Evolutionary conservation across 495 filamentous ascomycete genomes (phyloP).

Genomic region (Penicillium subrubescens): DNA sequence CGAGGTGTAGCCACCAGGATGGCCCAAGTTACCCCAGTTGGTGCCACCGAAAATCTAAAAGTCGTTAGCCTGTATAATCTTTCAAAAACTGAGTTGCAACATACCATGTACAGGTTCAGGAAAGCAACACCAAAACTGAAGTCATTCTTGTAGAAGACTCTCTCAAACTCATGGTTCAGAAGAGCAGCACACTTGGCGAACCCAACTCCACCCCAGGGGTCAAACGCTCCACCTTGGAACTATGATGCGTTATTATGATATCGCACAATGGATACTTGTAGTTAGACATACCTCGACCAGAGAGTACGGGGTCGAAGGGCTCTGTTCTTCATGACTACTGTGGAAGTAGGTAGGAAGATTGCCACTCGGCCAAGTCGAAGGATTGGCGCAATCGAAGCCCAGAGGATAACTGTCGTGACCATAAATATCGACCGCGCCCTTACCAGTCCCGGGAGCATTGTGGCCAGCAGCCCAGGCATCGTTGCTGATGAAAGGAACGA

Average conservation of each 20-base stretch:
- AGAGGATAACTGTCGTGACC: slow-evolving; percentile 76
- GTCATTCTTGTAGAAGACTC: slow-evolving; percentile 82
- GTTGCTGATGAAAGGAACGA: slow-evolving; percentile 77
- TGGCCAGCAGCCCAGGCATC: slow-evolving; percentile 62
- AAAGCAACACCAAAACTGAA: slow-evolving; percentile 63
- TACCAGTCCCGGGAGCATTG: slow-evolving; percentile 65
- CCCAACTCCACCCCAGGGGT: slow-evolving; percentile 73
- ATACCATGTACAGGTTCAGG: slow-evolving; percentile 71
- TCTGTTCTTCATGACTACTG: slow-evolving; percentile 55
- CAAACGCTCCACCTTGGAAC: slow-evolving; percentile 77
- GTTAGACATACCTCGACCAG: slow-evolving; percentile 56
- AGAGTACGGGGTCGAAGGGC: slow-evolving; percentile 67
- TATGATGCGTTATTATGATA: slow-evolving; percentile 26
- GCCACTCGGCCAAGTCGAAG: slow-evolving; percentile 50
- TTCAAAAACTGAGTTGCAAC: background rate
- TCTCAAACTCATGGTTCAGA: slow-evolving; percentile 69
- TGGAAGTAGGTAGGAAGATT: slow-evolving; percentile 49
- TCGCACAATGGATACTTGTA: background rate
- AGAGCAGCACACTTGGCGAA: slow-evolving; percentile 65
- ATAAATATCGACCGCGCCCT: slow-evolving; percentile 74
- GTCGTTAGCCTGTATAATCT: slow-evolving; percentile 13
- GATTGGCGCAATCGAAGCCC: slow-evolving; percentile 61
- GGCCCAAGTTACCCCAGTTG: slow-evolving; percentile 83
- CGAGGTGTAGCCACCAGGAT: slow-evolving; percentile 71
- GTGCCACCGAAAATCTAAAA: slow-evolving; percentile 68